phyloP scores from a whole-genome alignment of 2,329 filamentous ascomycete species.

The Exophiala viscosa region DNA sequence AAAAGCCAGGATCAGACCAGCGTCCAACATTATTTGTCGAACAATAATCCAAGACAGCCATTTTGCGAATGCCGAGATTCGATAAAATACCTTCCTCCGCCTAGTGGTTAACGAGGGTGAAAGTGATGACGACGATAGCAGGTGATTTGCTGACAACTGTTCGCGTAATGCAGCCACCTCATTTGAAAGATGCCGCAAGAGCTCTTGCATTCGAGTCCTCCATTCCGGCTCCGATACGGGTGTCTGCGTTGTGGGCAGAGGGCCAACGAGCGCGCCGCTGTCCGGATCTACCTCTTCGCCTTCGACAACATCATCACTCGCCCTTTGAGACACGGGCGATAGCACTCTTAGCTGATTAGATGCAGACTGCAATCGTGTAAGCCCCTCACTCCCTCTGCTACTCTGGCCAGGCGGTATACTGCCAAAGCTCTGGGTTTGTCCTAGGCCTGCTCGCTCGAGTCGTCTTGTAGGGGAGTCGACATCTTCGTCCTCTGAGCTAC shows the following conservation, averaged over 20 bases:
- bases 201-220: slow-evolving; percentile 64
- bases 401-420: slow-evolving; percentile 12
- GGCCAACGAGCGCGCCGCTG: slow-evolving; percentile 31
- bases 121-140: slow-evolving; percentile 35
- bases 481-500: slow-evolving; percentile 34
- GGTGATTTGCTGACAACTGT: slow-evolving; percentile 76
- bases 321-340: slow-evolving; percentile 73
- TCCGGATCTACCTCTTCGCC: slow-evolving; percentile 31
- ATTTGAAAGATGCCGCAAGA: slow-evolving; percentile 82
- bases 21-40: slow-evolving; percentile 72
- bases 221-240: slow-evolving; percentile 9
- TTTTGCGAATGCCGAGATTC: slow-evolving; percentile 64
- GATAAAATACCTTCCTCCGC: slow-evolving; percentile 53
- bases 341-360: slow-evolving; percentile 63
- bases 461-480: slow-evolving; percentile 37
- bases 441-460: slow-evolving; percentile 46
- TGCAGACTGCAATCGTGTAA: slow-evolving; percentile 16
- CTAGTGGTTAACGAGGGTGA: slow-evolving; percentile 30
- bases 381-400: slow-evolving; percentile 3
- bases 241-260: slow-evolving; percentile 3
- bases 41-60: slow-evolving; percentile 66
- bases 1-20: slow-evolving; percentile 48
- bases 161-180: slow-evolving; percentile 90
- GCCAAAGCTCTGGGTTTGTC: slow-evolving; percentile 31
- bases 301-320: slow-evolving; percentile 47